phyloP scores from a whole-genome alignment of 2,329 filamentous ascomycete species.

The Emergomyces orientalis region DNA sequence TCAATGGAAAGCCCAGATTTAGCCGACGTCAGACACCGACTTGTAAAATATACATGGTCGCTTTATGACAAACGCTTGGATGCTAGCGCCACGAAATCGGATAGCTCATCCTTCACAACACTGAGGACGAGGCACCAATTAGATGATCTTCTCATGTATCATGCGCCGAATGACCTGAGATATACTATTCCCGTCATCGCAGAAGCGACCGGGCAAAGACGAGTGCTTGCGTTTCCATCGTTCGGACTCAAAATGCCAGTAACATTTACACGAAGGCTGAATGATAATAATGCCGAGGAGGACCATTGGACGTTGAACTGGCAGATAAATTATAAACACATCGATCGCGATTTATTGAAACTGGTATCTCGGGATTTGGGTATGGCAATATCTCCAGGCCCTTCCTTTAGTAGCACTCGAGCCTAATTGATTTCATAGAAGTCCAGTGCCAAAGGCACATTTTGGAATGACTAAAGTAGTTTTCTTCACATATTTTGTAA shows the following conservation, averaged over 20 bases:
- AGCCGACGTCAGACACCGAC: slow-evolving; percentile 11
- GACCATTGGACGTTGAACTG: slow-evolving; percentile 25
- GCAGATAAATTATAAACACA: slow-evolving; percentile 34
- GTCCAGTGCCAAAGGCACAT: background rate
- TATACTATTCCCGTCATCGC: slow-evolving; percentile 36
- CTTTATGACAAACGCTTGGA: background rate
- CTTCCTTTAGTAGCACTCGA: background rate
- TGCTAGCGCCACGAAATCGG: background rate
- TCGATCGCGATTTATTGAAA: slow-evolving; percentile 22
- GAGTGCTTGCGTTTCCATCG: slow-evolving; percentile 14
- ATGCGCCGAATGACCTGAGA: slow-evolving; percentile 30
- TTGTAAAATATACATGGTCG: background rate
- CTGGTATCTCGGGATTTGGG: background rate
- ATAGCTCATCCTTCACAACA: slow-evolving; percentile 4
- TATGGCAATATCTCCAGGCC: background rate
- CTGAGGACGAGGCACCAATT: slow-evolving; percentile 10
- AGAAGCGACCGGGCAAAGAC: slow-evolving; percentile 3
- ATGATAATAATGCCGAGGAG: background rate
- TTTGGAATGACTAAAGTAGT: background rate
- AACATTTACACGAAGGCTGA: slow-evolving; percentile 25
- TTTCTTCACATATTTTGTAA: background rate
- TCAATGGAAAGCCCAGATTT: slow-evolving; percentile 29
- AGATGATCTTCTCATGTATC: slow-evolving; percentile 18
- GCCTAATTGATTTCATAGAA: background rate
- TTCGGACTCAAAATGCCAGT: slow-evolving; percentile 12